Conservation (phyloP, 1,139 yeast genomes). For the Yamadazyma atmosphaerica region DNA sequence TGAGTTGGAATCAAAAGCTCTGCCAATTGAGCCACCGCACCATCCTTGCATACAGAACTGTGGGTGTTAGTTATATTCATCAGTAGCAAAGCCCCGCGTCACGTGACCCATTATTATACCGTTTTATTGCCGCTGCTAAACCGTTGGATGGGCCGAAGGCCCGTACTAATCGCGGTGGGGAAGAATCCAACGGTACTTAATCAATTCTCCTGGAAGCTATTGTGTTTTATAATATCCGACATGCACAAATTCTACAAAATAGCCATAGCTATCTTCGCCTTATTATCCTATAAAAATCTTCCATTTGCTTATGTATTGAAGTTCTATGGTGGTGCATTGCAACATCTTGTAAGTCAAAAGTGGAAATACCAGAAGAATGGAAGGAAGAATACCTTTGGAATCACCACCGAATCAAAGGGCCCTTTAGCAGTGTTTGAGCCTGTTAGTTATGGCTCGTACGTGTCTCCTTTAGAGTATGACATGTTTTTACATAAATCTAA, state of each 20-base stretch:
- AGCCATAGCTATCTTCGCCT: slow-evolving; percentile 10
- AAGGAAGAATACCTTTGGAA: slow-evolving; percentile 36
- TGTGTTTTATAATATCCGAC: neutral
- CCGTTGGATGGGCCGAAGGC: too few relatives aligned
- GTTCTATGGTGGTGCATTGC: slow-evolving; percentile 52
- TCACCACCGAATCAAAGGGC: slow-evolving; percentile 17
- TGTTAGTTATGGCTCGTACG: slow-evolving; percentile 51
- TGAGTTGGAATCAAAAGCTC: slow-evolving; percentile 32
- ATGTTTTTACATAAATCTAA: slow-evolving; percentile 85
- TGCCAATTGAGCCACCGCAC: slow-evolving; percentile 33
- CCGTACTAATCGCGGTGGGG: too few relatives aligned
- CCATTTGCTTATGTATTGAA: slow-evolving; percentile 70
- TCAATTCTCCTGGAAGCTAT: too few relatives aligned
- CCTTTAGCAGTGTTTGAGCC: slow-evolving; percentile 45
- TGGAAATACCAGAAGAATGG: slow-evolving; percentile 21
- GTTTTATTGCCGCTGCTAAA: too few relatives aligned
- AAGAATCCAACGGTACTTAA: too few relatives aligned
- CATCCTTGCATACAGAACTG: slow-evolving; percentile 10
- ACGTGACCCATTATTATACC: too few relatives aligned
- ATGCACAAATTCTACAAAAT: slow-evolving; percentile 9
- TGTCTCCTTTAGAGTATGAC: slow-evolving; percentile 80
- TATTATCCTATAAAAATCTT: slow-evolving; percentile 46
- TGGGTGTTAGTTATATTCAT: neutral
- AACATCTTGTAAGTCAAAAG: slow-evolving; percentile 40
- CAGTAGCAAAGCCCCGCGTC: too few relatives aligned